A percentile compares a stretch with the other conserved stretches of the same genome.
Conservation (phyloP, 163 green algal genomes). For the Volvox carteri region DNA sequence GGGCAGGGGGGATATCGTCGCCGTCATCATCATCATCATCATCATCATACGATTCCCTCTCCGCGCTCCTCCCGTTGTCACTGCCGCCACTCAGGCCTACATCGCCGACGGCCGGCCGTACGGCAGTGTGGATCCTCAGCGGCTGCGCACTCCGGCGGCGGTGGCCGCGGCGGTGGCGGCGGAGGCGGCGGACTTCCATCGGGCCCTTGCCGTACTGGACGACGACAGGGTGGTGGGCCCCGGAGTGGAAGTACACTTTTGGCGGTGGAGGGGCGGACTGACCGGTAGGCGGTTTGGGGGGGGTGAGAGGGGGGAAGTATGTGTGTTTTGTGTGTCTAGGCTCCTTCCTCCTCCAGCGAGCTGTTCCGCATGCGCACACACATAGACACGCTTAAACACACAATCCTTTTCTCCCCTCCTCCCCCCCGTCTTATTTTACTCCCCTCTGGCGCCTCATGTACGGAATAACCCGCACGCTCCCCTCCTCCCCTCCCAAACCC, state of each 20-base stretch:
- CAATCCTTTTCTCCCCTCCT: no score
- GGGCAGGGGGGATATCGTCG: background rate
- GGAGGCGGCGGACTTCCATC: constrained; percentile 85
- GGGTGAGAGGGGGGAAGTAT: background rate
- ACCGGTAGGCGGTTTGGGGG: constrained; percentile 44
- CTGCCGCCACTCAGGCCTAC: constrained; percentile 29
- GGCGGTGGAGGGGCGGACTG: constrained; percentile 81
- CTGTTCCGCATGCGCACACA: no score
- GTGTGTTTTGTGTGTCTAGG: no score
- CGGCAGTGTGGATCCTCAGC: constrained; percentile 15
- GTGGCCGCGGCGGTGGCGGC: constrained; percentile 69
- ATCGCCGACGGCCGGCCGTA: constrained; percentile 37
- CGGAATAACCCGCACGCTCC: no score
- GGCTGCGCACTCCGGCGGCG: constrained; percentile 14
- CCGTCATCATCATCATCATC: background rate
- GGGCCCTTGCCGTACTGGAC: constrained; percentile 66
- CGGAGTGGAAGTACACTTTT: constrained; percentile 63
- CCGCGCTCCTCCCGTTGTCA: background rate
- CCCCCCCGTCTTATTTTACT: no score
- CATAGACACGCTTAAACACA: no score
- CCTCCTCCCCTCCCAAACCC: background rate
- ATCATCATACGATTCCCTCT: background rate
- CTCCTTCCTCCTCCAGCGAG: no score
- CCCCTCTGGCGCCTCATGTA: no score
- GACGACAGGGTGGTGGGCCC: constrained; percentile 32